A percentile compares a stretch with the other conserved stretches of the same genome.
phyloP scores from a whole-genome alignment of 495 filamentous ascomycete genomes.

The Xylaria intraflava region DNA sequence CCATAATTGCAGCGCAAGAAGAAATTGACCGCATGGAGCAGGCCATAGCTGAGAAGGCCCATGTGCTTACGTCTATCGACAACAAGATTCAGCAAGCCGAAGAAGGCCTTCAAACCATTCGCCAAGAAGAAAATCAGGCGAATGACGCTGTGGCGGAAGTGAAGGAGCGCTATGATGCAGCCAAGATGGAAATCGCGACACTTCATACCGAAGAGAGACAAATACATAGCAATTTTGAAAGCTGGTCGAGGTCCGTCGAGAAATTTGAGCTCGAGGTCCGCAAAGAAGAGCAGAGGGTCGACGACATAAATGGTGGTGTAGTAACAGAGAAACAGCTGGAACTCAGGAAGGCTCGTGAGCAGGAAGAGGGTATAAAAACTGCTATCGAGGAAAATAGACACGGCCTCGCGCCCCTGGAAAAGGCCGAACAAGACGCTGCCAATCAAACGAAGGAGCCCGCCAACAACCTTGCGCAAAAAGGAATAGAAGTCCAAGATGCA shows the following conservation, averaged over 20 bases:
- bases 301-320: constrained; percentile 49
- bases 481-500: constrained; percentile 44
- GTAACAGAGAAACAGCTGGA: constrained; percentile 31
- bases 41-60: constrained; percentile 21
- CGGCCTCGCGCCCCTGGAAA: constrained; percentile 12
- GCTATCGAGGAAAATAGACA: constrained; percentile 31
- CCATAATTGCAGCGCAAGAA: constrained; percentile 27
- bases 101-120: constrained; percentile 15
- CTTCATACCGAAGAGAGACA: constrained; percentile 43
- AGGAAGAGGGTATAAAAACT: constrained; percentile 37
- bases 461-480: constrained; percentile 35
- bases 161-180: constrained; percentile 29
- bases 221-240: constrained; percentile 34
- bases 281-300: constrained; percentile 39
- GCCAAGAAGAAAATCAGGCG: constrained; percentile 33
- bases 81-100: constrained; percentile 23
- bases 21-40: constrained; percentile 21
- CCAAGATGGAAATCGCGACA: constrained; percentile 21
- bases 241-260: constrained; percentile 29
- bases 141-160: constrained; percentile 30
- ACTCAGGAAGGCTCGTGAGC: constrained; percentile 44
- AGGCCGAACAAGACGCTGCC: constrained; percentile 25
- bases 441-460: constrained; percentile 27
- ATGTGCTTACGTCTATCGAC: constrained; percentile 21
- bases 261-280: constrained; percentile 33